phyloP scores from a whole-genome alignment of 495 filamentous ascomycete species.

The Ascodesmis nigricans region DNA sequence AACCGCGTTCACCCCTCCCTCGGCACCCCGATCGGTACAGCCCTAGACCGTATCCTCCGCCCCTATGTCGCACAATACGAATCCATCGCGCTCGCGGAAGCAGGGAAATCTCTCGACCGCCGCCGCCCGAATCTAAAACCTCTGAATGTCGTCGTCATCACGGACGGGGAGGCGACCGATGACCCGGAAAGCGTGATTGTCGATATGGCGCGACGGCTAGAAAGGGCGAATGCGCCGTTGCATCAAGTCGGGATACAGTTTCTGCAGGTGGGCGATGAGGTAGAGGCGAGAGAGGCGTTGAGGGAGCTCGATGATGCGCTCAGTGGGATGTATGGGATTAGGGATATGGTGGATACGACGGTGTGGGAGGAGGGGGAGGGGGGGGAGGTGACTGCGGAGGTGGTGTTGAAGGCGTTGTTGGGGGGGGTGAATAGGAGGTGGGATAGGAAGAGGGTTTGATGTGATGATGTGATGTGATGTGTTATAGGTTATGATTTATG shows the following conservation, averaged over 20 bases:
- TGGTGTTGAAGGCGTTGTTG: conserved; percentile 18
- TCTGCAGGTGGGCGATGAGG: conserved; percentile 77
- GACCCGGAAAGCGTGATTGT: conserved; percentile 55
- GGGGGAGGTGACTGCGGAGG: conserved; percentile 11
- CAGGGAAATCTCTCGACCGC: no score
- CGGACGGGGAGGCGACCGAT: conserved; percentile 71
- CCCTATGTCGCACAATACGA: conserved; percentile 35
- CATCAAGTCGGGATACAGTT: conserved; percentile 93
- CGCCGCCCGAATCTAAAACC: conserved; percentile 45
- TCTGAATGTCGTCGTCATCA: conserved; percentile 83
- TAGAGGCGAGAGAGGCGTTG: conserved; percentile 38
- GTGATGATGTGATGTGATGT: no score
- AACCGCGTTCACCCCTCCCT: conserved; percentile 36
- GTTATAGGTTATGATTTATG: no score
- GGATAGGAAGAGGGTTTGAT: conserved; percentile 15
- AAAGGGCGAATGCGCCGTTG: conserved; percentile 45
- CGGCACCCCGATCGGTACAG: conserved; percentile 52
- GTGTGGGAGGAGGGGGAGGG: conserved; percentile 8
- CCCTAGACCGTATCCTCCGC: conserved; percentile 49
- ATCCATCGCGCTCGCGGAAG: conserved; percentile 6
- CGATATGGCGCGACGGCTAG: conserved; percentile 43
- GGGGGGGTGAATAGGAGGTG: conserved; percentile 19
- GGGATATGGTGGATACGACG: conserved; percentile 83
- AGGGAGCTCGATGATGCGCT: conserved; percentile 62
- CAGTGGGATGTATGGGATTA: conserved; percentile 29